Conservation (phyloP, 78 protist species). For the Tieghemostelium lacteum region DNA sequence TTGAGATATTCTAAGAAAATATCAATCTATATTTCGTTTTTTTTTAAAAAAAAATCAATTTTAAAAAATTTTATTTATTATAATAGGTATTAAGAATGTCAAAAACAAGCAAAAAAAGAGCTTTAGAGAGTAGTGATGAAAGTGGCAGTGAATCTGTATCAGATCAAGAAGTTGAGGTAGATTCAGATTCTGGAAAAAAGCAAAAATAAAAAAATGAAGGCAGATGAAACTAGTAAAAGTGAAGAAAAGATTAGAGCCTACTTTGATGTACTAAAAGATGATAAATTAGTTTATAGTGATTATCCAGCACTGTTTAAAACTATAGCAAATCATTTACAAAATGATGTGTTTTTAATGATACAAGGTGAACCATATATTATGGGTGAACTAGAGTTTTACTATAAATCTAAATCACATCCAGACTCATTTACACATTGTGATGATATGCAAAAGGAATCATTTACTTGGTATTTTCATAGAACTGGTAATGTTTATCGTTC, state of each 20-base stretch:
- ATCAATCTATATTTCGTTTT: too few species aligned
- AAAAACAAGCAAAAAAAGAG: neutral
- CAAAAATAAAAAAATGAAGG: too few species aligned
- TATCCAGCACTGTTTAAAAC: conserved; percentile 2
- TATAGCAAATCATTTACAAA: conserved; percentile 15
- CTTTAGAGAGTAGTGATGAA: neutral
- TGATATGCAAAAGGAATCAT: neutral
- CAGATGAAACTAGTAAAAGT: too few species aligned
- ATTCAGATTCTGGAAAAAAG: too few species aligned
- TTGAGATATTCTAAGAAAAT: too few species aligned
- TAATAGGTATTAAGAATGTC: neutral
- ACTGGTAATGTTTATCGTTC: conserved; percentile 18
- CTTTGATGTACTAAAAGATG: too few species aligned
- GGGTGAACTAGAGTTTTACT: conserved; percentile 44
- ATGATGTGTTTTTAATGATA: conserved; percentile 4
- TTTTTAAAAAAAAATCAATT: too few species aligned
- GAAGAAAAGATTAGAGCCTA: too few species aligned
- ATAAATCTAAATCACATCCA: conserved; percentile 31
- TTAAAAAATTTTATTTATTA: too few species aligned
- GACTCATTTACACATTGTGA: conserved; percentile 56
- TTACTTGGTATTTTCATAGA: conserved; percentile 64
- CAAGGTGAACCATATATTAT: neutral
- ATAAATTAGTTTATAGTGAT: neutral
- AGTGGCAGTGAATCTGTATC: neutral
- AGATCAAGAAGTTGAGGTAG: too few species aligned